Conservation (phyloP, 2,329 filamentous ascomycete genomes). For the Sphaerulina populicola region DNA sequence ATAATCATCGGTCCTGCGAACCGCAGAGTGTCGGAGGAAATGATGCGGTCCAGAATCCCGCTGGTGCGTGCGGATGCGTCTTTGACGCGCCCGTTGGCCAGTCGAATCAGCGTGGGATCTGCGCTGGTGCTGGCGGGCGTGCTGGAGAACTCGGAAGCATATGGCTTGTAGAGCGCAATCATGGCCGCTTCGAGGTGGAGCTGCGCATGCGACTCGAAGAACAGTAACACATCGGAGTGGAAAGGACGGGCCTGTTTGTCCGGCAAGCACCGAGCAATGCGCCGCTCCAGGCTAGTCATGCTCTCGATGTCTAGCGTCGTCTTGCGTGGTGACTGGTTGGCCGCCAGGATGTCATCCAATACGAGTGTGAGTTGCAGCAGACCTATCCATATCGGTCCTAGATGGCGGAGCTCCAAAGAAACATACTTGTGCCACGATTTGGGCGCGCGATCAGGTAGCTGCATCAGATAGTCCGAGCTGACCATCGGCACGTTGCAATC, state of each 20-base stretch:
- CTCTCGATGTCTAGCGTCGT: constrained; percentile 1
- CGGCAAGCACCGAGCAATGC: constrained; percentile 4
- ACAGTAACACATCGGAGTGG: constrained; percentile 4
- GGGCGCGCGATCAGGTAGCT: constrained; percentile 8
- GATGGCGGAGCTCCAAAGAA: constrained; percentile 4
- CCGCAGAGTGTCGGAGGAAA: constrained; percentile 1
- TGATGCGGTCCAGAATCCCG: constrained; percentile 7
- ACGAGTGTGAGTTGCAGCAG: constrained; percentile 10
- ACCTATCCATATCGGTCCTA: constrained; percentile 11
- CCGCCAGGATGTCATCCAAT: constrained; percentile 6
- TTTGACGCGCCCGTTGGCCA: constrained; percentile 4
- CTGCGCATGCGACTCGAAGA: constrained; percentile 6
- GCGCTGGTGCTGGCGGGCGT: background rate
- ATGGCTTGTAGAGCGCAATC: constrained; percentile 10
- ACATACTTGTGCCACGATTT: constrained; percentile 8
- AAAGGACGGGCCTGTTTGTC: constrained; percentile 4
- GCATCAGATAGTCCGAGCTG: constrained; percentile 6
- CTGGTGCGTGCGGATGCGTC: constrained; percentile 7
- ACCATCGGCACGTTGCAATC: constrained; percentile 15
- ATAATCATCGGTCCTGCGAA: constrained; percentile 11
- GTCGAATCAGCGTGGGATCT: background rate
- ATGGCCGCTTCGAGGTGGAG: constrained; percentile 8
- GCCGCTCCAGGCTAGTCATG: constrained; percentile 7
- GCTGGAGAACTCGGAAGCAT: constrained; percentile 6
- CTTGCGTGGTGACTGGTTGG: constrained; percentile 9